Base-by-base conservation (phyloP, 2,329 filamentous ascomycete genomes). In the Penicillium aurantiogriseum region DNA sequence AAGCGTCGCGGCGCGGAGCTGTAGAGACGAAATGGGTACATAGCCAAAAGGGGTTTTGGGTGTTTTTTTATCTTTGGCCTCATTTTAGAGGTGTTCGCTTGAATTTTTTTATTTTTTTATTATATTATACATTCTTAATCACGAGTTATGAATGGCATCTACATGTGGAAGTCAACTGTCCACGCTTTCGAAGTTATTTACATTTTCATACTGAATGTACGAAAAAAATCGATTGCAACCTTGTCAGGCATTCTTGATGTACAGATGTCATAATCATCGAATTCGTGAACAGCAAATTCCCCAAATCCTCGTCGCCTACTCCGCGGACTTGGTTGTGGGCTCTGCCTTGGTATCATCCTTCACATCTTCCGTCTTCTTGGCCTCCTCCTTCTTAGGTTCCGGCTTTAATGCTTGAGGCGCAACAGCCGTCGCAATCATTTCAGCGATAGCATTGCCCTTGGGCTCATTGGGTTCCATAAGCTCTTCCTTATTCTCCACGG, bases 1-100 rank as follows among this genome's bases (percentile, higher is more conserved):
- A 84, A 83, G 68, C 78, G 83, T 61, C 65, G 68, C n/a, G 63
- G 42, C 10, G 39, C 55, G 8, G 49, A 63, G 53, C 39, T 52
- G 17, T 67, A 54, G 9, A 44, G 13, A 43, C 5, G 38, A 25
- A 40, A 38, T 44, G 13, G 58, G 25, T 38, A 51, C 19, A 51
- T 21, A 59, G 38, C 50, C 25, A 65, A 56, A 45, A 49, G 50
- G 62, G 60, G 59, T 58, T 50, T 64, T 44, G 23, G 64, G 63
- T 56, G 58, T 64, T 50, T 64, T 50, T 50, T 44, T 29, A 31
- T 36, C n/a, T 51, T 47, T 48, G 48, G 46, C 23, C 23, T 45
- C 31, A 35, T 25, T 45, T 43, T 19, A 43, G 21, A 21, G 19
- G 6, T n/a, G 19, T 15, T 33, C 1, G 36, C 11, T 46, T 17